Conservation (phyloP, 2,329 filamentous ascomycete species). For the Arachnopeziza araneosa region DNA sequence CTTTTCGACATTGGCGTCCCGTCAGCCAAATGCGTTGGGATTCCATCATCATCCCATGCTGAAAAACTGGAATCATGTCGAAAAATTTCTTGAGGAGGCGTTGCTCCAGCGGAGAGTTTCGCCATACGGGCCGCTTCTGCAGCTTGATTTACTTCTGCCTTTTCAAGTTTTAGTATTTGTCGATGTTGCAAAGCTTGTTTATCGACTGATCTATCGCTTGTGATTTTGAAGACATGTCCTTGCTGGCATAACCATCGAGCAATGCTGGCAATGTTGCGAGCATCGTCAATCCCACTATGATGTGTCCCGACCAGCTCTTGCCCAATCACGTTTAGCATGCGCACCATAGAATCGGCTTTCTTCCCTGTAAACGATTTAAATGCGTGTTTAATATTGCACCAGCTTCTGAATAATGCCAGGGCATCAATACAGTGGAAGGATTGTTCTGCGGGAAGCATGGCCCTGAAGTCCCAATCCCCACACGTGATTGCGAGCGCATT, state of each 20-base stretch:
- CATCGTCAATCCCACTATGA: conserved; percentile 14
- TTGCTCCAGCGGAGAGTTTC: conserved; percentile 7
- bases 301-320: conserved; percentile 11
- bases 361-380: conserved; percentile 12
- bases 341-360: conserved; percentile 15
- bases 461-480: conserved; percentile 13
- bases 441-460: conserved; percentile 11
- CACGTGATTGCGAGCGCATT: conserved; percentile 13
- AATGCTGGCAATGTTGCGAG: conserved; percentile 12
- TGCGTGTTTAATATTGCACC: conserved; percentile 16
- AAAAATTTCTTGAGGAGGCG: conserved; percentile 10
- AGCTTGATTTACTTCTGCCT: conserved; percentile 2
- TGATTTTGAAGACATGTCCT: conserved; percentile 12
- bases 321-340: conserved; percentile 14
- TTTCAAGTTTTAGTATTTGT: conserved; percentile 4
- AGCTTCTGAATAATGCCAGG: conserved; percentile 10
- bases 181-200: conserved; percentile 5
- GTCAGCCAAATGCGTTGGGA: conserved; percentile 8
- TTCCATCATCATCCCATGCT: conserved; percentile 10
- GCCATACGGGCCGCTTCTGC: conserved; percentile 4
- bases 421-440: conserved; percentile 6
- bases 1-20: conserved; percentile 8
- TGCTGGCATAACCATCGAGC: conserved; percentile 11
- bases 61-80: conserved; percentile 7
- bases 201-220: conserved; percentile 10